Conservation (phyloP, 345 rosid species). For the Citrus inodora region DNA sequence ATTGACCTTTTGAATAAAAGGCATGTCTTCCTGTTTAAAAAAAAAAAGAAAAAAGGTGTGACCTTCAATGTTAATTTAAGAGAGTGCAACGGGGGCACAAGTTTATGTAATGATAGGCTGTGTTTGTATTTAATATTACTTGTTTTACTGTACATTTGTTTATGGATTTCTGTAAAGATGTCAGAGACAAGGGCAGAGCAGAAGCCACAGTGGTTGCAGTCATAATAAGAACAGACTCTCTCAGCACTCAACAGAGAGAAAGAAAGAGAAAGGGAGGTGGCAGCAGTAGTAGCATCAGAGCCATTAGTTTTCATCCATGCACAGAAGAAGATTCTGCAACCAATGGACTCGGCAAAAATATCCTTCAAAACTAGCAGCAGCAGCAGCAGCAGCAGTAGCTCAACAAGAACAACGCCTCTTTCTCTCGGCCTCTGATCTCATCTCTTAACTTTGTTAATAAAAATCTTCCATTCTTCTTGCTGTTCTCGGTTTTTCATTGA, state of each 20-base stretch:
- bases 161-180: slow-evolving; percentile 34
- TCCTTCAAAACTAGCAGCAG: slow-evolving; percentile 5
- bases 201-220: slow-evolving; percentile 33
- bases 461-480: background rate
- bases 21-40: too few species aligned
- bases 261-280: background rate
- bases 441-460: background rate
- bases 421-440: background rate
- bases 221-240: slow-evolving; percentile 26
- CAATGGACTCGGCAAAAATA: slow-evolving; percentile 19
- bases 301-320: slow-evolving; percentile 17
- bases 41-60: too few species aligned
- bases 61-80: too few species aligned
- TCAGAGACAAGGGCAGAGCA: slow-evolving; percentile 35
- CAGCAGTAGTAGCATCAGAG: slow-evolving; percentile 7
- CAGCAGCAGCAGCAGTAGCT: slow-evolving; percentile 6
- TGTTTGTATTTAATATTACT: slow-evolving; percentile 1
- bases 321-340: slow-evolving; percentile 30
- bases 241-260: slow-evolving; percentile 1
- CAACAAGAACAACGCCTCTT: background rate
- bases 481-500: background rate
- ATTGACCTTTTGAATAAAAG: too few species aligned
- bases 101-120: background rate
- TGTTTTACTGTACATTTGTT: slow-evolving; percentile 12
- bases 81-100: too few species aligned